A percentile compares a stretch with the other conserved stretches of the same genome.
Evolutionary conservation across 306 rosid species (phyloP).

Genomic region (Sophora flavescens): DNA sequence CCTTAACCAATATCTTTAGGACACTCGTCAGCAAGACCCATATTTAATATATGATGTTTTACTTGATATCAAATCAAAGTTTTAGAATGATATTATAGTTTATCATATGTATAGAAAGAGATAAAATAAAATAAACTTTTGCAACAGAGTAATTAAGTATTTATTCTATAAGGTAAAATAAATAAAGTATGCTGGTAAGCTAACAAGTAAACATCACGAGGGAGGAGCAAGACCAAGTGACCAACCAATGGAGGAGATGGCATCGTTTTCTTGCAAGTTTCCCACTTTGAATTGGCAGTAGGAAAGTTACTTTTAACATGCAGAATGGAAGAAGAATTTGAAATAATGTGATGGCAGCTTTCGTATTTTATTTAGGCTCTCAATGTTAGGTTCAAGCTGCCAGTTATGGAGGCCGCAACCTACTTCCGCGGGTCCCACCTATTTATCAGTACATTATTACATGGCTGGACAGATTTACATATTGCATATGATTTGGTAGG

Average conservation of each 20-base stretch:
- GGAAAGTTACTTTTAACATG: neutral
- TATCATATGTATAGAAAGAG: constrained; percentile 8
- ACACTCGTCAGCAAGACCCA: too few relatives aligned
- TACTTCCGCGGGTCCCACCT: neutral
- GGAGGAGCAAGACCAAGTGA: neutral
- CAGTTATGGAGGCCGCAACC: neutral
- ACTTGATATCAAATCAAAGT: too few relatives aligned
- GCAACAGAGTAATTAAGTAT: too few relatives aligned
- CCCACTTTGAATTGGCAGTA: neutral
- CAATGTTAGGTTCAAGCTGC: neutral
- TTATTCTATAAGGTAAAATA: neutral
- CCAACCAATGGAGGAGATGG: too few relatives aligned
- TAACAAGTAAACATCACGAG: neutral
- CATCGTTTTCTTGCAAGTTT: neutral
- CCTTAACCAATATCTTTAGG: too few relatives aligned
- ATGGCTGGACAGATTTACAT: neutral
- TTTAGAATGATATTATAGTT: neutral
- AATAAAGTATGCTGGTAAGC: neutral
- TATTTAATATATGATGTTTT: too few relatives aligned
- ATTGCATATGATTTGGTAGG: too few relatives aligned
- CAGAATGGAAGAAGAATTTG: neutral
- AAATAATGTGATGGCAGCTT: neutral
- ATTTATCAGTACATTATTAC: too few relatives aligned
- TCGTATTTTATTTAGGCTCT: neutral
- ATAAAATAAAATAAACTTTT: neutral